phyloP scores from a whole-genome alignment of 345 rosid species.

The Combretum micranthum region DNA sequence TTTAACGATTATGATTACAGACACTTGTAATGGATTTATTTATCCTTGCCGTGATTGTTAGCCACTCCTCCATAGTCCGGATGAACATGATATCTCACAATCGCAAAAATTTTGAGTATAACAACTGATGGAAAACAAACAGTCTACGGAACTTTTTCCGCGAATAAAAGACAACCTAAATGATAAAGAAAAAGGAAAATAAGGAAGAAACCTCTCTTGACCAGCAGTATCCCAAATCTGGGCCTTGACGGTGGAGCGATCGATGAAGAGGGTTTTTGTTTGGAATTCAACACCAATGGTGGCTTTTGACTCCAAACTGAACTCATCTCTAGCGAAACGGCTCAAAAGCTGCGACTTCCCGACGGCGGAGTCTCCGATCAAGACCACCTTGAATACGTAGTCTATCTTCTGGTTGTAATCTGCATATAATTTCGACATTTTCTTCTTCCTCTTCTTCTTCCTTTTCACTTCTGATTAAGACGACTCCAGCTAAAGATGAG shows the following conservation, averaged over 20 bases:
- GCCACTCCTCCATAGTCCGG: too few relatives aligned
- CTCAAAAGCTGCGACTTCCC: conserved; percentile 2
- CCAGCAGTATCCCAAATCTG: conserved; percentile 9
- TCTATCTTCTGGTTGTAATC: conserved; percentile 9
- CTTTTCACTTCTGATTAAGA: too few relatives aligned
- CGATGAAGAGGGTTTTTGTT: not conserved
- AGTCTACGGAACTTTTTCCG: too few relatives aligned
- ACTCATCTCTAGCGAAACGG: conserved; percentile 3
- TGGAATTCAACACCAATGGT: conserved; percentile 2
- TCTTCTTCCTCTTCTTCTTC: too few relatives aligned
- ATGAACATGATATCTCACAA: too few relatives aligned
- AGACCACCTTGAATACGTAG: conserved; percentile 5
- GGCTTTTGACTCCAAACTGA: conserved; percentile 5
- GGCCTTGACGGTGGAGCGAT: conserved; percentile 1
- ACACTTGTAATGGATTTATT: too few relatives aligned
- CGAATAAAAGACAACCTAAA: not conserved
- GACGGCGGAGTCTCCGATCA: not conserved
- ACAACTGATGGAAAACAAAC: too few relatives aligned
- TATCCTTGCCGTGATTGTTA: too few relatives aligned
- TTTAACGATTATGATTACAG: too few relatives aligned
- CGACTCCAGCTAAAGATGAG: too few relatives aligned
- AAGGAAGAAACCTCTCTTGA: not conserved
- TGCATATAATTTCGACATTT: not conserved
- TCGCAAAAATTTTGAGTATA: too few relatives aligned
- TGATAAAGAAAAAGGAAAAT: not conserved